Base-by-base conservation (phyloP, 2,329 filamentous ascomycete genomes). In the Paecilomyces fulvus region DNA sequence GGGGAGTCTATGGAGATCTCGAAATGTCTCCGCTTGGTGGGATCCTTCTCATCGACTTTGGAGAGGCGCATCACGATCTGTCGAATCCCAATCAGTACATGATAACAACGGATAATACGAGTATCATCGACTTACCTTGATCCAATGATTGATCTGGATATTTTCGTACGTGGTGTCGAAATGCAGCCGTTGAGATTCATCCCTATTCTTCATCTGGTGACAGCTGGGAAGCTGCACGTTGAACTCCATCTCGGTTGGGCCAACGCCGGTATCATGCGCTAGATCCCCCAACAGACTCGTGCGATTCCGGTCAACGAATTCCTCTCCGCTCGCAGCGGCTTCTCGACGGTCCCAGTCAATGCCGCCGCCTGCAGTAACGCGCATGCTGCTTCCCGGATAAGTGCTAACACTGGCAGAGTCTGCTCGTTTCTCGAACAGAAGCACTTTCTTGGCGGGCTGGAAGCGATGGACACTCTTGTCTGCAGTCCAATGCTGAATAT, bases 1-100 rank as follows among this genome's bases (percentile, higher is more conserved):
- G 92, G 92, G 1, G 91, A 96, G 73, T 96, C 92, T 64, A 96
- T 96, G 63, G 90, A 95, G 65, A 96, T 96, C 72, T 96, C 92
- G 63, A 95, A 96, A 69, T 96, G 92, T 31, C 91, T 83, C 60
- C 91, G 84, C 67, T 92, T 92, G 0, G 78, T 79, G 0, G 90
- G 85, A 65, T 95, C 89, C 10, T 86, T 84, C 43, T 86, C 82
- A 64, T 96, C 92, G 12, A 88, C 78, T 64, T 90, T 90, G 30
- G 91, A 96, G 51, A 96, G 86, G 54, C 92, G 87, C 84, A 96
- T 89, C 59, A 96, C 90, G 67, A 96, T 90, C 89, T 92, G 59
- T 25, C 49, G 20, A 53, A 46, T 23, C 7, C 37, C 25, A 50
- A n/a, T 52, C 37, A 53, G 17, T 33, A 51, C 11, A 21, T 50